phyloP scores from a whole-genome alignment of 1,284 basidiomycete species.

The Butyriboletus appendiculatus region DNA sequence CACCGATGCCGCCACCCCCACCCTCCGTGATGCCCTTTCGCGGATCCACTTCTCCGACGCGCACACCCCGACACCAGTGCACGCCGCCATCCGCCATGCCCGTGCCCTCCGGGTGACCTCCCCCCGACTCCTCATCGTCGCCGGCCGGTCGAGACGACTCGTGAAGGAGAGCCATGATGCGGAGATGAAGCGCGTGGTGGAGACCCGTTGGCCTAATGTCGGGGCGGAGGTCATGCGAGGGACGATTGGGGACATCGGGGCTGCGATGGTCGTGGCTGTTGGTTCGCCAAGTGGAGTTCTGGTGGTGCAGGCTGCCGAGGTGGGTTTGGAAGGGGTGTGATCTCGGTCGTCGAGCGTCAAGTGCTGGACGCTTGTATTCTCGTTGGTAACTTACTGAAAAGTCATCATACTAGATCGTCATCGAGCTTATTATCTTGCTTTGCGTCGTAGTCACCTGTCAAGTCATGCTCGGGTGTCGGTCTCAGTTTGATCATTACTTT shows the following conservation, averaged over 20 bases:
- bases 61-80: slow-evolving; percentile 58
- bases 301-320: slow-evolving; percentile 21
- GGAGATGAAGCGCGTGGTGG: slow-evolving; percentile 61
- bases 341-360: no score
- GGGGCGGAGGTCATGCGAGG: slow-evolving; percentile 53
- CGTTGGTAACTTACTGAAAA: not conserved
- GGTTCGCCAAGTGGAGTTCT: slow-evolving; percentile 26
- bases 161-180: slow-evolving; percentile 55
- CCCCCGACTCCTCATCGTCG: slow-evolving; percentile 53
- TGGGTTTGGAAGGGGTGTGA: no score
- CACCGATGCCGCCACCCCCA: slow-evolving; percentile 25
- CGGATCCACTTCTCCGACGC: slow-evolving; percentile 57
- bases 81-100: slow-evolving; percentile 48
- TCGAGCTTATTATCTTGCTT: not conserved
- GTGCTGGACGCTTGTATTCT: no score
- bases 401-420: no score
- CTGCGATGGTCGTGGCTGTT: slow-evolving; percentile 50
- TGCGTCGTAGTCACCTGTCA: not conserved
- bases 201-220: slow-evolving; percentile 40
- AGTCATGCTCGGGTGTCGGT: not conserved
- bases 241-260: slow-evolving; percentile 77
- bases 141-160: slow-evolving; percentile 75
- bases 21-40: slow-evolving; percentile 34
- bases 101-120: slow-evolving; percentile 27
- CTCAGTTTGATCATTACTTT: no score